Evolutionary conservation across 495 filamentous ascomycete species (phyloP), one percentile per base, ranked within the genome.

Genomic region (Oidiodendron maius): DNA sequence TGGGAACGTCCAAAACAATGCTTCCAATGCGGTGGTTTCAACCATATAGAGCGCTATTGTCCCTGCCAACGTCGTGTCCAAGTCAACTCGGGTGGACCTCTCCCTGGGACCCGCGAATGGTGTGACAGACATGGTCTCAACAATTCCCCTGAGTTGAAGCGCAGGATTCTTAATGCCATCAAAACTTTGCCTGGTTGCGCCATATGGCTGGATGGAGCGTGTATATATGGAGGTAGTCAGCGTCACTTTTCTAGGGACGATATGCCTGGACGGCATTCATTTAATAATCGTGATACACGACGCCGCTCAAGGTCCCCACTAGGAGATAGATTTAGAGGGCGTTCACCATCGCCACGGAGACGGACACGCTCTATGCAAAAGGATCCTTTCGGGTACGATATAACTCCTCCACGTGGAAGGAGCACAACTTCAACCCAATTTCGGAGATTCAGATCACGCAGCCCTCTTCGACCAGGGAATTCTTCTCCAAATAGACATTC

Each of bases 21-120:
- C 22, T 32, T 10, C 4, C 8, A 15, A 12, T 55, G 52, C 13
- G 34, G 23, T 12, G 46, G 46, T 2, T 45, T 45, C 22, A 28
- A 21, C 4, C 52, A 55, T 16, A 55, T 55, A 9, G 52, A 50
- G 12, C 10, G 46, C 20, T 55, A 55, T 41, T 55, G 52, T 28
- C 52, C 46, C 6, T 32, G 24, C 9, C 38, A 28, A 15, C 25
- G 28, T 10, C 40, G 28, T n/a, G 46, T 55, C 24, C 34, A 22
- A n/a, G 12, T 16, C 10, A 35, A 39, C 13, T 24, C 12, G 4
- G 45, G 46, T 1, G 28, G 49, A 40, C 52, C 52, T 30, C 25
- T 50, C 8, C 28, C 52, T 13, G 52, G 52, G 26, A 50, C 52
- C 5, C n/a, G 30, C 5, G 30, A 40, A 3, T 55, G 52, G 52